Evolutionary conservation across 1,139 yeast genomes (phyloP).

Genomic region (Eremothecium cymbalariae): DNA sequence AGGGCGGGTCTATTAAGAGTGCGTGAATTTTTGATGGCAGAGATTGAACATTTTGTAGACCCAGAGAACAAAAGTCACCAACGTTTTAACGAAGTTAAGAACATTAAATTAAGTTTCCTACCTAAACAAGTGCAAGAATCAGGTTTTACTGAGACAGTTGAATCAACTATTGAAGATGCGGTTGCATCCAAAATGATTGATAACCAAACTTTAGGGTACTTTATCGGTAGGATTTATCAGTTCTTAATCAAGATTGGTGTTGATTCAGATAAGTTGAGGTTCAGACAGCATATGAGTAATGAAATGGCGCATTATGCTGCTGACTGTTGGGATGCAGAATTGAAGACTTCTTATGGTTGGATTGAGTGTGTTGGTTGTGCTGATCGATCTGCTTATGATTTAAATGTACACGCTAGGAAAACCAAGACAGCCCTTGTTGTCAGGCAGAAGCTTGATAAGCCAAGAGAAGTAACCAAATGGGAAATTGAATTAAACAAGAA

Average conservation of each 20-base stretch:
- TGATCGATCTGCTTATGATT: conserved; percentile 96
- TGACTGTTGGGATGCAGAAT: conserved; percentile 99
- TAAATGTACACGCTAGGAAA: conserved; percentile 89
- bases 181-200: conserved; percentile 83
- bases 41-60: conserved; percentile 96
- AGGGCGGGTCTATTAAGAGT: conserved; percentile 96
- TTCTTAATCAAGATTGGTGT: conserved; percentile 88
- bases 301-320: conserved; percentile 99
- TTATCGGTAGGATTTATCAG: conserved; percentile 82
- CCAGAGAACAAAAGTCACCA: conserved; percentile 80
- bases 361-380: conserved; percentile 99
- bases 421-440: conserved; percentile 93
- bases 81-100: conserved; percentile 67
- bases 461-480: conserved; percentile 69
- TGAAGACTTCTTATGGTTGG: conserved; percentile 96
- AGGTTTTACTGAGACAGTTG: conserved; percentile 65
- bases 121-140: conserved; percentile 82
- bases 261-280: conserved; percentile 72
- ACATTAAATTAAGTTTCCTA: conserved; percentile 65
- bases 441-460: conserved; percentile 80
- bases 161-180: conserved; percentile 78
- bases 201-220: conserved; percentile 94
- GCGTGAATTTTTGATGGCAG: conserved; percentile 98
- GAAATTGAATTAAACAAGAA: conserved; percentile 87
- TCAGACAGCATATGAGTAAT: conserved; percentile 97